Base-by-base conservation (phyloP, 768 basidiomycete species). In the Suillus bovinus region DNA sequence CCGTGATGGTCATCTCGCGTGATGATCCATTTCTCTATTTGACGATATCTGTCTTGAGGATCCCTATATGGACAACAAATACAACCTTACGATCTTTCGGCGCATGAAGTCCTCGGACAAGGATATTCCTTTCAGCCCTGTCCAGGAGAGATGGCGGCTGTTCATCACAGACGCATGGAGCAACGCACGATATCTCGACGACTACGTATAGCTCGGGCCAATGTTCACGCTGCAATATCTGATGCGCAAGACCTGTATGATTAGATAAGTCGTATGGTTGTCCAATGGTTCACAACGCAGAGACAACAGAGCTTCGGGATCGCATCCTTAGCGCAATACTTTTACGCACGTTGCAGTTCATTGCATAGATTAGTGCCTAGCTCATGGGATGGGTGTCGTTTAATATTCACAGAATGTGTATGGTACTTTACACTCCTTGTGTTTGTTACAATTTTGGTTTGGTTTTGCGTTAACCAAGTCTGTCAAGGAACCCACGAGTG, bases 321-420 rank as follows among this genome's bases (percentile, higher is more conserved):
- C 3, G 3, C 31, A 31, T 31, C 31, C 3, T 3, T 31, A 31
- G 31, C 6, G 31, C 3, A 6, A 6, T 31, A 31, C 31, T 31
- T 31, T 31, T 31, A 31, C 6, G 31, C 31, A 31, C 31, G 31
- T 31, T 6, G 31, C 31, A 31, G 31, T 31, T 31, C 31, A 6
- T 31, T 31, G n/a, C n/a, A n/a, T n/a, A n/a, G n/a, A n/a, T n/a
- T n/a, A n/a, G n/a, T n/a, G n/a, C n/a, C n/a, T n/a, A n/a, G n/a
- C n/a, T 66, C 70, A 52, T 20, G 31, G 31, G 6, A 31, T 31
- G 31, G 31, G 3, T 31, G n/a, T n/a, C n/a, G n/a, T n/a, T n/a
- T n/a, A n/a, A n/a, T n/a, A n/a, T n/a, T 66, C 70, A 52, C 14
- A 6, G 31, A 31, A 31, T 31, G 31, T 3, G 3, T 31, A 31